These are phyloP conservation scores for Schrenkiella parvula DNA, from an alignment of 345 rosid species.

Conservation along the genomic window DNA sequence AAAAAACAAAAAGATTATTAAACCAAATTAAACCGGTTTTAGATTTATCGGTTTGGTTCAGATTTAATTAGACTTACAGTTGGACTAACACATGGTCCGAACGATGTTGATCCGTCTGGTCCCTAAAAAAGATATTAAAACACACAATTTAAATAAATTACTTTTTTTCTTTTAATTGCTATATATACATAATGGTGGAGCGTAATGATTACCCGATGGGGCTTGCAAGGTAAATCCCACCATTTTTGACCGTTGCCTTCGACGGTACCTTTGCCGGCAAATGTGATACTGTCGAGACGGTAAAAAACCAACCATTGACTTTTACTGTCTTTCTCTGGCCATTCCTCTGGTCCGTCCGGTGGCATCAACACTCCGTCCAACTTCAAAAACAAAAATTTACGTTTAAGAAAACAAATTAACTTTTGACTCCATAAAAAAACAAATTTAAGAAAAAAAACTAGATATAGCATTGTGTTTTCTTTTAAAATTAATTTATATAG, in stretches of 20 bases:
- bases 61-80: slow-evolving; percentile 46
- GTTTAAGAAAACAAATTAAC: neutral
- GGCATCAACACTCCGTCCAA: slow-evolving; percentile 83
- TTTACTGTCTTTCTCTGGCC: slow-evolving; percentile 74
- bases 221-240: slow-evolving; percentile 99
- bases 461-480: too few species aligned
- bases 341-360: slow-evolving; percentile 82
- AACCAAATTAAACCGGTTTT: neutral
- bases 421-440: too few species aligned
- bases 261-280: slow-evolving; percentile 74
- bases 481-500: neutral
- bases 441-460: neutral
- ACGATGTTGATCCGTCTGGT: slow-evolving; percentile 49
- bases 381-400: slow-evolving; percentile 21
- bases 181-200: too few species aligned
- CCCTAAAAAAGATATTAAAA: slow-evolving; percentile 44
- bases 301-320: slow-evolving; percentile 95
- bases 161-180: too few species aligned
- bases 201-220: slow-evolving; percentile 95
- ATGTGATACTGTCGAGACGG: slow-evolving; percentile 52
- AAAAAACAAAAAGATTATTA: neutral
- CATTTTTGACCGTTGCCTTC: slow-evolving; percentile 96
- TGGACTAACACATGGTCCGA: slow-evolving; percentile 85
- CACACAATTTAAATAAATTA: too few species aligned
- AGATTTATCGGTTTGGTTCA: neutral